These are phyloP conservation scores for Cordia subcordata DNA, from an alignment of 257 asterid species.

Conservation along the genomic window DNA sequence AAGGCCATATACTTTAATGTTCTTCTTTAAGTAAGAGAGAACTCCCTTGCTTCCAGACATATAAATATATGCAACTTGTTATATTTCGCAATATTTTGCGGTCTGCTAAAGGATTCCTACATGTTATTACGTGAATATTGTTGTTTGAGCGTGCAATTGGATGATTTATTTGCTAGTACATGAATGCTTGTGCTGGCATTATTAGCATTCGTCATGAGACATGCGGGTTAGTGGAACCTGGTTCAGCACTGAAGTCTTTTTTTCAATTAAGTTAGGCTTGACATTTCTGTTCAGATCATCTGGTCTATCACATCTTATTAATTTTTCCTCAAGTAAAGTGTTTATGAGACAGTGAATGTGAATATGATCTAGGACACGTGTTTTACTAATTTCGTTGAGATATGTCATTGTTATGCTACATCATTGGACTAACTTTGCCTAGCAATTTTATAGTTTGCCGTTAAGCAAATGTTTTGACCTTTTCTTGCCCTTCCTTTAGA, in stretches of 20 bases:
- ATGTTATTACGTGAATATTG: too few relatives aligned
- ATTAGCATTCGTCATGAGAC: not conserved
- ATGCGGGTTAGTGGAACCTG: not conserved
- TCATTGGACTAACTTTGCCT: not conserved
- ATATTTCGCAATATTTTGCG: too few relatives aligned
- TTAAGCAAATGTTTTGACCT: not conserved
- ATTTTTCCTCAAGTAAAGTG: not conserved
- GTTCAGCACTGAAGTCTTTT: not conserved
- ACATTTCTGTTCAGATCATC: constrained; percentile 1
- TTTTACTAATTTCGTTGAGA: not conserved
- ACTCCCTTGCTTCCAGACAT: too few relatives aligned
- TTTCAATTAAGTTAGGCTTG: not conserved
- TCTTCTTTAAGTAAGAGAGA: too few relatives aligned
- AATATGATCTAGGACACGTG: not conserved
- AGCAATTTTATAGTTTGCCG: not conserved
- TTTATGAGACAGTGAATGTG: too few relatives aligned
- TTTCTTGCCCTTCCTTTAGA: too few relatives aligned
- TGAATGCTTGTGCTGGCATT: too few relatives aligned
- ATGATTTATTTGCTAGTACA: too few relatives aligned
- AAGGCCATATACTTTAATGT: too few relatives aligned
- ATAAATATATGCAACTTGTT: too few relatives aligned
- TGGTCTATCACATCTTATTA: constrained; percentile 9
- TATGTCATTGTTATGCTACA: not conserved
- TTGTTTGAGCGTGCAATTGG: too few relatives aligned
- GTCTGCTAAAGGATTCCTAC: too few relatives aligned